phyloP scores from a whole-genome alignment of 208 protist genomes.

The Leishmania turanica region DNA sequence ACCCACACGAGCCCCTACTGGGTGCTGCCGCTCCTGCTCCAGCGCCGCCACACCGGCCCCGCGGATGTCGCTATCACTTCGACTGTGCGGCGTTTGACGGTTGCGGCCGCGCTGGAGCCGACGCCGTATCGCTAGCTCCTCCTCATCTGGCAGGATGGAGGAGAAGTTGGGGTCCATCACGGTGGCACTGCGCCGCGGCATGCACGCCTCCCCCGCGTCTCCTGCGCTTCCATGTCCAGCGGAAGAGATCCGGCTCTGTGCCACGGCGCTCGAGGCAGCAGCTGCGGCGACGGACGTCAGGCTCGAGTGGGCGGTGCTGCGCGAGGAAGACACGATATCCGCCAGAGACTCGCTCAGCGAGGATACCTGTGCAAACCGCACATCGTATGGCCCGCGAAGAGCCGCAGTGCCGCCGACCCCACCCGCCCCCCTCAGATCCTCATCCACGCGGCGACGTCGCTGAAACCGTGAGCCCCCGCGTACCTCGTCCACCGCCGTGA shows the following conservation, averaged over 20 bases:
- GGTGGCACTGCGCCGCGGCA: constrained; percentile 32
- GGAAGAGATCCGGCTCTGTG: constrained; percentile 1
- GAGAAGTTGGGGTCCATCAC: constrained; percentile 54
- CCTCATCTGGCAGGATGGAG: constrained; percentile 51
- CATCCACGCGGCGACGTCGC: background rate
- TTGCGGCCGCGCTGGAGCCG: constrained; percentile 13
- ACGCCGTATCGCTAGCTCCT: constrained; percentile 24
- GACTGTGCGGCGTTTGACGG: background rate
- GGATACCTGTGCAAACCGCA: constrained; percentile 39
- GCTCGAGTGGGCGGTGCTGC: constrained; percentile 41
- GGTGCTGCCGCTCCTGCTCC: background rate
- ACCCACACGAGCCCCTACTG: background rate
- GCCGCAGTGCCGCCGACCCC: background rate
- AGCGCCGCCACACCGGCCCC: background rate
- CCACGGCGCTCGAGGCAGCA: constrained; percentile 22
- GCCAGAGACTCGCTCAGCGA: constrained; percentile 39
- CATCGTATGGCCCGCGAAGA: constrained; percentile 17
- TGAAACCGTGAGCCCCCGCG: background rate
- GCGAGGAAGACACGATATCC: constrained; percentile 57
- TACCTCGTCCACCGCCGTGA: constrained; percentile 8
- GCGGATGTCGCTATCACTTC: background rate
- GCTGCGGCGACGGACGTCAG: constrained; percentile 24
- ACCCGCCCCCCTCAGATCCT: background rate
- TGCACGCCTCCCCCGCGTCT: background rate
- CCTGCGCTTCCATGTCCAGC: background rate